phyloP scores from a whole-genome alignment of 2,329 filamentous ascomycete genomes.

The Alternaria novae-zelandiae region DNA sequence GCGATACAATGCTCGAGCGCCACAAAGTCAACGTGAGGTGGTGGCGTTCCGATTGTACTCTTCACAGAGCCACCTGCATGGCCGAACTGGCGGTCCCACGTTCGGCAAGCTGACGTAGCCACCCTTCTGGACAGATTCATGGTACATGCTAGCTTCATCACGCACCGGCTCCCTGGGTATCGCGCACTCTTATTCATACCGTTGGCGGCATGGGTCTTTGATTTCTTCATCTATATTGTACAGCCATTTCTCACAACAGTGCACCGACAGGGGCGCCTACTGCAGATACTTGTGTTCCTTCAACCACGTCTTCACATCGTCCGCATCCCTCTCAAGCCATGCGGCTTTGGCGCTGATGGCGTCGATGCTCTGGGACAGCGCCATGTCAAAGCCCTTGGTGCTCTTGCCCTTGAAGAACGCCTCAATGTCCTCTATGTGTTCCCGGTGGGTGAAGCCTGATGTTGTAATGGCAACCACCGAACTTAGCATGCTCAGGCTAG shows the following conservation, averaged over 20 bases:
- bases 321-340: constrained; percentile 78
- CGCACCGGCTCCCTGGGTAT: background rate
- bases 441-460: constrained; percentile 76
- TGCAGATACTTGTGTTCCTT: constrained; percentile 68
- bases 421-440: constrained; percentile 78
- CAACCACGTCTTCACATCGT: constrained; percentile 77
- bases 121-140: constrained; percentile 20
- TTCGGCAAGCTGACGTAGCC: background rate
- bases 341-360: constrained; percentile 81
- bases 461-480: constrained; percentile 83
- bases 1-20: background rate
- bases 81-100: background rate
- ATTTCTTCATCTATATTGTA: background rate
- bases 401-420: constrained; percentile 82
- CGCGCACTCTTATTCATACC: background rate
- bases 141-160: constrained; percentile 7
- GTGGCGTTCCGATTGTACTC: background rate
- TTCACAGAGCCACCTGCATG: background rate
- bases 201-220: background rate
- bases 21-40: background rate
- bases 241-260: background rate
- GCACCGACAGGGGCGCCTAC: constrained; percentile 6
- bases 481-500: constrained; percentile 85
- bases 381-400: constrained; percentile 86
- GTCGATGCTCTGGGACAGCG: constrained; percentile 88